Evolutionary conservation across 2,329 filamentous ascomycete species (phyloP), one percentile per base, ranked within the genome.

Genomic region (Ceratocystis colombiana): DNA sequence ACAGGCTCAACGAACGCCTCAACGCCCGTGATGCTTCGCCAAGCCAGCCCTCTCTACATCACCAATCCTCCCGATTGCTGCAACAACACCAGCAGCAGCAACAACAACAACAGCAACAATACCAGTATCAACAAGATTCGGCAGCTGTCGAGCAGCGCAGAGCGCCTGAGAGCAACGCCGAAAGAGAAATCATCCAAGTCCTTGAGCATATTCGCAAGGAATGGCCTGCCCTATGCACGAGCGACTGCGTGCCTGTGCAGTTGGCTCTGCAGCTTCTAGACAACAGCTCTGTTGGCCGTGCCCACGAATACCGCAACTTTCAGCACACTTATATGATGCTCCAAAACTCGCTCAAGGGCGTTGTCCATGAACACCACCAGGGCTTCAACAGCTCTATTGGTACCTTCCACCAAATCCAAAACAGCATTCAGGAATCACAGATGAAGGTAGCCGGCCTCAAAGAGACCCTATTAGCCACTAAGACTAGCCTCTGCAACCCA

Each of bases 311-410:
- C 74, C 83, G 82, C 69, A 87, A 90, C 70, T 99, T 99, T 74
- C 82, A 89, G 73, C 80, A 88, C 70, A 91, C 90, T 61, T 90
- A 96, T 74, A 81, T 85, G 70, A 90, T 94, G 73, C 83, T 99
- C n/a, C 92, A 99, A 74, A 88, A 88, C 71, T 92, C 93, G 8
- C 80, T 99, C 67, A 96, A 96, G 76, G 86, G 87, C 44, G 96
- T 99, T 71, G 94, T 99, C 30, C 96, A 99, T 75, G 93, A 99
- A 77, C 93, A 99, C 73, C 93, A 99, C 73, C 94, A 99, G 75
- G 95, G 94, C 61, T 99, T 99, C 82, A 99, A 97, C 77, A 96
- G 90, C 75, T 96, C 93, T 63, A 97, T 99, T 69, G 94, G 93
- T 75, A 97, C 93, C 22, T 99, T 97, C 73, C 95, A 99, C 79